Evolutionary conservation across 1,284 basidiomycete genomes (phyloP), one percentile per base, ranked within the genome.

Genomic region (Rhodotorula sp.): DNA sequence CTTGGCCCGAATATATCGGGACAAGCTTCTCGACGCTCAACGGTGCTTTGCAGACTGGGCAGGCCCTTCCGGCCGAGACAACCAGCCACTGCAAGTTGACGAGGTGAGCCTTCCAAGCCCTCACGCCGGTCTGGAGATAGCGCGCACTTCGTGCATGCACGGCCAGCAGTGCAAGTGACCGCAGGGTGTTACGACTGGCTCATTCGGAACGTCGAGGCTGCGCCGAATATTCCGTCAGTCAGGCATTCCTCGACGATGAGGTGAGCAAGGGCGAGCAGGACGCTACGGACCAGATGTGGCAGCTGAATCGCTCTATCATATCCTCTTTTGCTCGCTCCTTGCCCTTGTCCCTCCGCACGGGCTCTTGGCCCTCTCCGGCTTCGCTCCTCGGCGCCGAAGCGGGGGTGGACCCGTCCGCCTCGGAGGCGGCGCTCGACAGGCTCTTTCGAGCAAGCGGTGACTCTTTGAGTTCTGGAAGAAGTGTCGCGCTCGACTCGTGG

Each of bases 111-210:
- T 14, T 13, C 5, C 0, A n/a, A 25, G 23, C 12, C 17, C 23
- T 17, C 7, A 34, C 34, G 34, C 34, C 34, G 34, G 13, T 3
- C 13, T 13, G 13, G 2, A n/a, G 16, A 41, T 14, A 19, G 42
- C 2, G 4, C 64, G 34, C 12, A 70, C 68, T 49, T 70, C 64
- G 64, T 70, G 64, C 49, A 50, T 54, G 34, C 68, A 70, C 2
- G 64, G 64, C 68, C 68, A 70, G 56, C 68, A 70, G 25, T 45
- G 53, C 12, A 70, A 3, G n/a, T 70, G 68, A 0, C 68, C 68
- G 44, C 68, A 70, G 3, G 68, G 68, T 1, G 64, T 70, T 8
- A 70, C 54, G 16, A 70, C 68, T 0, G 68, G 68, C 23, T 70
- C 58, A 7, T 63, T 50, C 3, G 68, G 64, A 1, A 66, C 49